Evolutionary conservation across 345 rosid species (phyloP).

Genomic region (Populus tremula): DNA sequence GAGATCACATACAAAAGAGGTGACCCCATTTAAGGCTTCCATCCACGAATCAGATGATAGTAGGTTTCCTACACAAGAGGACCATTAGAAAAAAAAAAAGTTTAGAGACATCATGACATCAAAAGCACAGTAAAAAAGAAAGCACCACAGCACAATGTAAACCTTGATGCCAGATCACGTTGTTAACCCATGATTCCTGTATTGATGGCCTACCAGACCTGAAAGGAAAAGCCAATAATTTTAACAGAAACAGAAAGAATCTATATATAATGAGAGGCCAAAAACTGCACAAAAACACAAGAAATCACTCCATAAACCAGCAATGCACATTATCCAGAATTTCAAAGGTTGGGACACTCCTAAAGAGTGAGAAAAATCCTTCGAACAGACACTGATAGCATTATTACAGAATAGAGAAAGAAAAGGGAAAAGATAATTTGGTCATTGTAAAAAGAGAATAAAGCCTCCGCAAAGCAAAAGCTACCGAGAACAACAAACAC

Average conservation of each 20-base stretch:
- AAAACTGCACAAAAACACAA: background rate
- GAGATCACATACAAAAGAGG: constrained; percentile 67
- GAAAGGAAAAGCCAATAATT: constrained; percentile 15
- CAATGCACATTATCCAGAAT: background rate
- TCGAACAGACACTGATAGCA: no score
- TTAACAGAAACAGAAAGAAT: background rate
- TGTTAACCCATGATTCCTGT: constrained; percentile 73
- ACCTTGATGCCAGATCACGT: constrained; percentile 90
- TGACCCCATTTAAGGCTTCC: constrained; percentile 79
- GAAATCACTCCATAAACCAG: background rate
- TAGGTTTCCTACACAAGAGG: constrained; percentile 57
- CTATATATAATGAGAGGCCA: background rate
- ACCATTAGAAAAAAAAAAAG: background rate
- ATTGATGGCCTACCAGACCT: constrained; percentile 83
- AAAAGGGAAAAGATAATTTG: no score
- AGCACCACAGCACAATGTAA: constrained; percentile 12
- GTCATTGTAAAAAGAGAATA: no score
- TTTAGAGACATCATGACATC: background rate
- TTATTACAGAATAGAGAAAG: no score
- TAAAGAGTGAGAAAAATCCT: no score
- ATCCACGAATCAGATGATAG: constrained; percentile 76
- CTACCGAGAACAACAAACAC: no score
- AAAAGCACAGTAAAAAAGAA: background rate
- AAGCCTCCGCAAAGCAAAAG: no score
- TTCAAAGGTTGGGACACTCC: background rate